A percentile compares a stretch with the other conserved stretches of the same genome.
These are phyloP conservation scores for Aspergillus sclerotioniger DNA, from an alignment of 495 filamentous ascomycete genomes.

Conservation along the genomic window DNA sequence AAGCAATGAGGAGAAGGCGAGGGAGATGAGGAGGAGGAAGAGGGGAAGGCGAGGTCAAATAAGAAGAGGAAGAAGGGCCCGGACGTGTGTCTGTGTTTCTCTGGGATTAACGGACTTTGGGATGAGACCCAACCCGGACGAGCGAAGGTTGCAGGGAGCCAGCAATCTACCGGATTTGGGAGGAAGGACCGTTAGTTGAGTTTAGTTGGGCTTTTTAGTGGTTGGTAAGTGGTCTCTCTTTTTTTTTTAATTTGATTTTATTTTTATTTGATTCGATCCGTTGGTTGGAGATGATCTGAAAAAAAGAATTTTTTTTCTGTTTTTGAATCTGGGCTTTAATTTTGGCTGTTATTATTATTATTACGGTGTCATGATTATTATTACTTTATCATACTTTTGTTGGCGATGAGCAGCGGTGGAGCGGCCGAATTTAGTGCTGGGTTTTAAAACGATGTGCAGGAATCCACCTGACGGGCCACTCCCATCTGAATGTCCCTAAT, in stretches of 20 bases:
- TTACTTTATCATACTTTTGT: conserved; percentile 5
- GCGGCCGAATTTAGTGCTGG: conserved; percentile 11
- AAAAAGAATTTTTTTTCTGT: neutral
- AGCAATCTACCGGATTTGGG: conserved; percentile 25
- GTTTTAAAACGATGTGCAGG: conserved; percentile 16
- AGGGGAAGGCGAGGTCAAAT: conserved; percentile 6
- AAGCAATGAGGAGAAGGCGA: conserved; percentile 12
- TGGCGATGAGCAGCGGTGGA: conserved; percentile 15
- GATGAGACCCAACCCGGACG: conserved; percentile 20
- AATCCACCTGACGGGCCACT: conserved; percentile 7
- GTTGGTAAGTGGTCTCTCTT: conserved; percentile 13
- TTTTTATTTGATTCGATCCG: conserved; percentile 7
- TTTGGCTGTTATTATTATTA: conserved; percentile 3
- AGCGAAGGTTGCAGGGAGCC: conserved; percentile 18
- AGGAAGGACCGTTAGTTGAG: conserved; percentile 24
- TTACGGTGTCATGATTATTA: conserved; percentile 4
- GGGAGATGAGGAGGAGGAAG: conserved; percentile 5
- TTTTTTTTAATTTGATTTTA: conserved; percentile 14
- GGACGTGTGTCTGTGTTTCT: neutral
- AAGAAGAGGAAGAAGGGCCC: conserved; percentile 5
- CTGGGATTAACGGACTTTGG: conserved; percentile 14
- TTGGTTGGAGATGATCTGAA: neutral
- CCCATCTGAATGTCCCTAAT: conserved; percentile 4
- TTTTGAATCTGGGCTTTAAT: neutral
- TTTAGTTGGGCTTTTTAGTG: conserved; percentile 15